These are phyloP conservation scores for Fusarium ramigenum DNA, from an alignment of 2,329 filamentous ascomycete genomes.

Conservation along the genomic window DNA sequence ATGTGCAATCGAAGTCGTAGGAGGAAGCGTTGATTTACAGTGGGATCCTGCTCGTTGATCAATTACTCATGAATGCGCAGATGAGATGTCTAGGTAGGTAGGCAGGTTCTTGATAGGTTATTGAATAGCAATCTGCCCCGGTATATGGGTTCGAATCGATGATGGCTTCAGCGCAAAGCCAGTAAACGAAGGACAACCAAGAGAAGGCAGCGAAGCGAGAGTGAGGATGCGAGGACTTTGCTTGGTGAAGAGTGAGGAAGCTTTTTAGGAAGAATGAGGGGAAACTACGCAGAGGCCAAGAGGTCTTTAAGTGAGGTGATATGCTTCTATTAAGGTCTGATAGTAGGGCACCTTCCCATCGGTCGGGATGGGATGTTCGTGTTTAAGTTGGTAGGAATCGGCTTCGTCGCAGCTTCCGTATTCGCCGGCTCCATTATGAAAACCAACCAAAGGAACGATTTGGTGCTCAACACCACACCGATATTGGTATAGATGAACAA, in stretches of 20 bases:
- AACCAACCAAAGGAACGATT: background rate
- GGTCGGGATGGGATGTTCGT: slow-evolving; percentile 13
- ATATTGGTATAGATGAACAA: slow-evolving; percentile 29
- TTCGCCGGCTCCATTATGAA: slow-evolving; percentile 22
- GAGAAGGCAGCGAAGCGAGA: slow-evolving; percentile 12
- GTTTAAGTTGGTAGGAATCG: slow-evolving; percentile 7
- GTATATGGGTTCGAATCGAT: slow-evolving; percentile 1
- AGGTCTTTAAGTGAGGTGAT: slow-evolving; percentile 33
- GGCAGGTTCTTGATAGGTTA: background rate
- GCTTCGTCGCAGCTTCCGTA: slow-evolving; percentile 25
- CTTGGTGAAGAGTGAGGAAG: slow-evolving; percentile 8
- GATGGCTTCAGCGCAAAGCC: slow-evolving; percentile 11
- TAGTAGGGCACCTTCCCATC: slow-evolving; percentile 17
- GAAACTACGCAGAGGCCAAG: slow-evolving; percentile 8
- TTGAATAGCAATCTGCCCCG: background rate
- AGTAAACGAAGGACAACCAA: slow-evolving; percentile 32
- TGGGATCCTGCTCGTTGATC: slow-evolving; percentile 14
- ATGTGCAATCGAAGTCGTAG: slow-evolving; percentile 1
- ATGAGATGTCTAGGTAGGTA: slow-evolving; percentile 5
- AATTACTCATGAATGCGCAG: slow-evolving; percentile 11
- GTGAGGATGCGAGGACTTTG: slow-evolving; percentile 15
- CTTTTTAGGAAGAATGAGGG: slow-evolving; percentile 21
- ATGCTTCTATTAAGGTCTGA: slow-evolving; percentile 9
- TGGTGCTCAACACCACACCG: slow-evolving; percentile 33
- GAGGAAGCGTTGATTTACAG: slow-evolving; percentile 18